phyloP scores from a whole-genome alignment of 805 yeast species.

The Metschnikowia bowlesiae region DNA sequence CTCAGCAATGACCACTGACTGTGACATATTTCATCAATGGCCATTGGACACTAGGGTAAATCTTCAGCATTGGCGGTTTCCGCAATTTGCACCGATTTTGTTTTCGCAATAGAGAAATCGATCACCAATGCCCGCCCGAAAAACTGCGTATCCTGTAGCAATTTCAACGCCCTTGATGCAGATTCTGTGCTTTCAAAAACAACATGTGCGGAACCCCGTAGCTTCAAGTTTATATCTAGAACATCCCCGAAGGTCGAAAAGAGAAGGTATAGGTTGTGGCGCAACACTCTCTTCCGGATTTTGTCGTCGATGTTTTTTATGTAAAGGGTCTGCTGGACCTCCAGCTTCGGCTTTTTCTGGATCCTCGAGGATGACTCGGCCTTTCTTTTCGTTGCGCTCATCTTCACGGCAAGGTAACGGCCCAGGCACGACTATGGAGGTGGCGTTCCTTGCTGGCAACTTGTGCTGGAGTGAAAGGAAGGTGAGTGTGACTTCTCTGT shows the following conservation, averaged over 20 bases:
- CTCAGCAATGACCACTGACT: no score
- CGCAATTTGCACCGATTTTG: conserved; percentile 21
- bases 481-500: neutral
- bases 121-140: conserved; percentile 48
- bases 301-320: conserved; percentile 57
- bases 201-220: conserved; percentile 68
- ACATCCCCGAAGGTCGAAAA: conserved; percentile 67
- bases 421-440: neutral
- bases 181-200: conserved; percentile 45
- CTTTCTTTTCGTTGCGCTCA: conserved; percentile 2
- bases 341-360: conserved; percentile 12
- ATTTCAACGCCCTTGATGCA: conserved; percentile 48
- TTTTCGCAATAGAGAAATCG: conserved; percentile 31
- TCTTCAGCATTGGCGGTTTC: conserved; percentile 7
- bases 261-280: conserved; percentile 52
- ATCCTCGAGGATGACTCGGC: neutral
- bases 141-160: conserved; percentile 44
- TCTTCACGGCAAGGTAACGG: neutral
- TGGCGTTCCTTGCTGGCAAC: neutral
- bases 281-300: conserved; percentile 40
- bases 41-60: neutral
- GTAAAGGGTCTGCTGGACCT: conserved; percentile 47
- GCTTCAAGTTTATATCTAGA: conserved; percentile 45
- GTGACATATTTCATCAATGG: no score
- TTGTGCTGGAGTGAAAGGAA: neutral